phyloP scores from a whole-genome alignment of 2,329 filamentous ascomycete species.

The Westerdykella ornata region DNA sequence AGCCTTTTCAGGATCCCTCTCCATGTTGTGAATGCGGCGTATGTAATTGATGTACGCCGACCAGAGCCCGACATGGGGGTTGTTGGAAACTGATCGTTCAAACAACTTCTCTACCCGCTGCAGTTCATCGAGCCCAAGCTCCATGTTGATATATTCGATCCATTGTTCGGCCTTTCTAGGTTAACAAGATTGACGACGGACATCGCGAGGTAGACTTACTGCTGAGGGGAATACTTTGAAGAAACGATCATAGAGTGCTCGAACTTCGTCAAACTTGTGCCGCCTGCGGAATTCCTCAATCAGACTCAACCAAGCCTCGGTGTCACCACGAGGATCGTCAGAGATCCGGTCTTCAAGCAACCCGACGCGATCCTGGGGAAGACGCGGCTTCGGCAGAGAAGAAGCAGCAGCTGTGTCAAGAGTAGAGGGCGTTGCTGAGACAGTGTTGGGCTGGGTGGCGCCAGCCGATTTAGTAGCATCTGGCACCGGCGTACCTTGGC shows the following conservation, averaged over 20 bases:
- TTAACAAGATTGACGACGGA: constrained; percentile 7
- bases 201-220: constrained; percentile 53
- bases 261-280: constrained; percentile 73
- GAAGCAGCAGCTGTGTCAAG: constrained; percentile 12
- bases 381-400: constrained; percentile 45
- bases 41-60: constrained; percentile 93
- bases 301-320: constrained; percentile 83
- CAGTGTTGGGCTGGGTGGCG: constrained; percentile 21
- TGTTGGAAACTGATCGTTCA: constrained; percentile 65
- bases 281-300: constrained; percentile 78
- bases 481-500: constrained; percentile 37
- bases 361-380: constrained; percentile 67
- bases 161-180: constrained; percentile 82
- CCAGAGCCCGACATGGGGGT: constrained; percentile 83
- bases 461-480: constrained; percentile 33
- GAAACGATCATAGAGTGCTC: constrained; percentile 77
- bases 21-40: constrained; percentile 81
- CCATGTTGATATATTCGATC: constrained; percentile 83
- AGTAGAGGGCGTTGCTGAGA: constrained; percentile 35
- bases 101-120: constrained; percentile 77
- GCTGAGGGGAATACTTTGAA: constrained; percentile 81
- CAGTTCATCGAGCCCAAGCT: constrained; percentile 79
- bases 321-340: constrained; percentile 86
- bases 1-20: constrained; percentile 69
- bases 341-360: constrained; percentile 85